Conservation (phyloP, 352 stramenopile genomes). For the Phytopythium boreale region DNA sequence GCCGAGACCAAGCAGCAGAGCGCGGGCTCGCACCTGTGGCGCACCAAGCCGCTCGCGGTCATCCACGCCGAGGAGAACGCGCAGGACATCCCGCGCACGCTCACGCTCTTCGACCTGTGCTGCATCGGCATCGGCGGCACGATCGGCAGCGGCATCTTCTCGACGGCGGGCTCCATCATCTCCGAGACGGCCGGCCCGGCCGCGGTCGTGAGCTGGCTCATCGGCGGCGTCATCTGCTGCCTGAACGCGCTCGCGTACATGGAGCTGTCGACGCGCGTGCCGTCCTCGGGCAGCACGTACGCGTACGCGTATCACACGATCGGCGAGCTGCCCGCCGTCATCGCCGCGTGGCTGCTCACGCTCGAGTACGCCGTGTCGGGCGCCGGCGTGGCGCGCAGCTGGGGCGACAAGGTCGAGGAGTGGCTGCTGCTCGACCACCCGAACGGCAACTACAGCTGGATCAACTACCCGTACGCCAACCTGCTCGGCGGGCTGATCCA, state of each 20-base stretch:
- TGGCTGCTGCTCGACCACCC: constrained; percentile 44
- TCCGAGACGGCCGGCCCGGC: constrained; percentile 65
- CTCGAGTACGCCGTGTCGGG: constrained; percentile 90
- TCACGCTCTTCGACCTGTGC: constrained; percentile 82
- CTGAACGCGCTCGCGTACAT: constrained; percentile 83
- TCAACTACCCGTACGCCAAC: constrained; percentile 52
- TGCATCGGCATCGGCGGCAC: constrained; percentile 88
- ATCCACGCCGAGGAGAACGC: constrained; percentile 53
- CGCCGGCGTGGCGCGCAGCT: constrained; percentile 87
- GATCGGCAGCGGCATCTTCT: constrained; percentile 88
- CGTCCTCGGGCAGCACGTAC: constrained; percentile 87
- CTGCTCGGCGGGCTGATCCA: constrained; percentile 60
- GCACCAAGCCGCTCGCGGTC: constrained; percentile 52
- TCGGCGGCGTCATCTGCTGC: constrained; percentile 73
- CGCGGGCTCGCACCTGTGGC: constrained; percentile 22
- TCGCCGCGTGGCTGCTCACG: constrained; percentile 83
- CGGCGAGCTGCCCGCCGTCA: constrained; percentile 86
- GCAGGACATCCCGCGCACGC: constrained; percentile 39
- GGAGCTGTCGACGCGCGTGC: constrained; percentile 77
- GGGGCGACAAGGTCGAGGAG: constrained; percentile 88
- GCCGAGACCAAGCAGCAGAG: not conserved
- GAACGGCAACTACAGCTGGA: constrained; percentile 37
- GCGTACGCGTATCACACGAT: constrained; percentile 89
- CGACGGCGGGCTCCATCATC: constrained; percentile 66
- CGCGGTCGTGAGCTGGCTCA: constrained; percentile 64